Base-by-base conservation (phyloP, 2,329 filamentous ascomycete species). In the Pleomassaria siparia region DNA sequence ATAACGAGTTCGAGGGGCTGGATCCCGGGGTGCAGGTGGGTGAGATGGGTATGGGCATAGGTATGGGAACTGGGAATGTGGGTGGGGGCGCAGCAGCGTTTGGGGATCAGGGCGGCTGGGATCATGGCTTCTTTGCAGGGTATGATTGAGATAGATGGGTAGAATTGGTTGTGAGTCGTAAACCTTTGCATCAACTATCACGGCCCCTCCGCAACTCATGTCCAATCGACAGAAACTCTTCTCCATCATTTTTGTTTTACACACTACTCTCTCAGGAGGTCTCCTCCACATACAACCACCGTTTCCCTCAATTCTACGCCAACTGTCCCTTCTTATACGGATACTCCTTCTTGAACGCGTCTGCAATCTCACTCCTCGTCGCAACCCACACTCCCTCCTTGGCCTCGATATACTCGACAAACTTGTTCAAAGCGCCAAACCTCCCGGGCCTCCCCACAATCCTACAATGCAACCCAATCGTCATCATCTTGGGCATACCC, bases 341-440 rank as follows among this genome's bases (percentile, higher is more conserved):
- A 51, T 75, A 79, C 46, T 76, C 70, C 46, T 69, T 63, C 50
- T 67, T 73, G 46, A 80, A 81, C 2, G 73, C 65, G 54, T 78
- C 71, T 0, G 78, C 79, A 59, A 80, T 81, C 50, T 80, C 74
- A 3, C 72, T 78, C 49, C 78, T 67, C 4, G 76, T 80, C 2
- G 78, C 76, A 10, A 81, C 77, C 77, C 78, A 81, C 0, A 81
- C 79, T 36, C 78, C 75, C 39, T 80, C 75, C 58, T 82, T 81
- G 41, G 70, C 55, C 1, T 62, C 62, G 36, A 81, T 79, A 46
- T 82, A 80, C 48, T 81, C 74, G 1, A 80, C 74, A 57, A 81
- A 80, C 44, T 78, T 73, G 56, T 74, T 70, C 33, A 83, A 56
- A 1, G 79, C 80, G 37, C 69, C 72, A 49, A 77, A 77, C 1